Percentiles rank a stretch among this genome's conserved stretches.
Evolutionary conservation across 306 rosid species (phyloP).

Genomic region (Bauhinia variegata): DNA sequence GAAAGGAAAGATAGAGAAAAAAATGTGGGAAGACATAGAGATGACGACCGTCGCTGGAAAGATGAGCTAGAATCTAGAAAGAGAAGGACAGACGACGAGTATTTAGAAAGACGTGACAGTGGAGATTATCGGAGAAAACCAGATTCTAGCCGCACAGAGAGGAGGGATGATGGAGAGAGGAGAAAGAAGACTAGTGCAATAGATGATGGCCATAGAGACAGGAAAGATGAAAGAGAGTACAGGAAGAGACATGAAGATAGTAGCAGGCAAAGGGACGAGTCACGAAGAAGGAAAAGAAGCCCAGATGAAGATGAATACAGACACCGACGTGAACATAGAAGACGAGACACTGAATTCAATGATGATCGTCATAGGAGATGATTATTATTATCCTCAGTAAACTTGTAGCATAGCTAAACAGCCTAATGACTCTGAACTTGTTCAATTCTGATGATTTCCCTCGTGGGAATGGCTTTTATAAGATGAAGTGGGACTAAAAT

Average conservation of each 20-base stretch:
- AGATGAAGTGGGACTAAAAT: too few species aligned
- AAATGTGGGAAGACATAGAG: conserved; percentile 45
- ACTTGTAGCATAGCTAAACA: conserved; percentile 7
- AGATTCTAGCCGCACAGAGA: conserved; percentile 39
- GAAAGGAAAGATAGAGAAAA: conserved; percentile 58
- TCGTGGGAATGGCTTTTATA: too few species aligned
- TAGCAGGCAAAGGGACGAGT: conserved; percentile 47
- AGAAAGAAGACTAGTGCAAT: conserved; percentile 43
- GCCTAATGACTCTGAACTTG: too few species aligned
- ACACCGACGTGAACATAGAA: conserved; percentile 45
- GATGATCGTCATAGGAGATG: conserved; percentile 46
- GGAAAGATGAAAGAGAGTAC: conserved; percentile 45
- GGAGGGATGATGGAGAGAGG: conserved; percentile 45
- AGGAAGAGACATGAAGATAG: conserved; percentile 43
- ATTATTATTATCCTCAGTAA: conserved; percentile 22
- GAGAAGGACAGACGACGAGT: conserved; percentile 44
- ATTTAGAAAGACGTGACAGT: conserved; percentile 31
- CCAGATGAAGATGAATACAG: conserved; percentile 42
- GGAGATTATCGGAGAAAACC: conserved; percentile 37
- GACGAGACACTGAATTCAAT: conserved; percentile 40
- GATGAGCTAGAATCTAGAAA: conserved; percentile 50
- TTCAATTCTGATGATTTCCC: too few species aligned
- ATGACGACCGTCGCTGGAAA: conserved; percentile 35
- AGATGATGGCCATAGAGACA: conserved; percentile 45
- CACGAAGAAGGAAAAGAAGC: conserved; percentile 48